Base-by-base conservation (phyloP, 495 filamentous ascomycete species). In the Aspergillus leporis region DNA sequence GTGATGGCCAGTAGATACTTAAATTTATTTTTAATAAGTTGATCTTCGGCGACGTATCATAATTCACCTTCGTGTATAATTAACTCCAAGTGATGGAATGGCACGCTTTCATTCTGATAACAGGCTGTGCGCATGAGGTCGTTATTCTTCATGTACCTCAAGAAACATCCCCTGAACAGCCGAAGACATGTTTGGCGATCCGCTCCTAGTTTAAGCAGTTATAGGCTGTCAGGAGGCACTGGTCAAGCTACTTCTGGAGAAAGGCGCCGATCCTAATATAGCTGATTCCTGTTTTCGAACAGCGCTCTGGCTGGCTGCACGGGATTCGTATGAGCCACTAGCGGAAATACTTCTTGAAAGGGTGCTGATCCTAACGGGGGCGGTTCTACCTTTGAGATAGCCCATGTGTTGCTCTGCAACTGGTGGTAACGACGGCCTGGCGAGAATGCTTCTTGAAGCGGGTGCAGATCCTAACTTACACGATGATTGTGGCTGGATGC, bases 241-340 rank as follows among this genome's bases (percentile, higher is more conserved):
- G 14, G 61, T 64, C 49, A 28, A 45, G 22, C 34, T 58, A 14
- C 34, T 58, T 12, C 18, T 57, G 16, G 45, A 57, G 2, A 8
- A 6, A 8, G 55, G 45, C 18, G 45, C 45, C 13, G 25, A 6
- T 2, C 45, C 49, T 10, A 57, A 70, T n/a, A 38, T 65, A 32
- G 9, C 5, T 4, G 61, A 73, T 61, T 49, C 22, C 12, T 46
- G 43, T 13, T 61, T 59, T n/a, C 54, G 59, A 51, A 56, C 67
- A 12, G 51, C 71, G 7, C 46, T 70, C 28, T 60, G 31, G 19
- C 66, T 49, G 57, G 69, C 63, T 32, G 70, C 60, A 48, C 58
- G 32, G 45, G 53, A 53, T 56, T 67, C 66, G 48, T 57, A 62
- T 59, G 47, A 55, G 23, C 45, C 14, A 41, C 46, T 53, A 51